Evolutionary conservation across 768 basidiomycete species (phyloP), one percentile per base, ranked within the genome.

Genomic region (Hygrocybe coccinea): DNA sequence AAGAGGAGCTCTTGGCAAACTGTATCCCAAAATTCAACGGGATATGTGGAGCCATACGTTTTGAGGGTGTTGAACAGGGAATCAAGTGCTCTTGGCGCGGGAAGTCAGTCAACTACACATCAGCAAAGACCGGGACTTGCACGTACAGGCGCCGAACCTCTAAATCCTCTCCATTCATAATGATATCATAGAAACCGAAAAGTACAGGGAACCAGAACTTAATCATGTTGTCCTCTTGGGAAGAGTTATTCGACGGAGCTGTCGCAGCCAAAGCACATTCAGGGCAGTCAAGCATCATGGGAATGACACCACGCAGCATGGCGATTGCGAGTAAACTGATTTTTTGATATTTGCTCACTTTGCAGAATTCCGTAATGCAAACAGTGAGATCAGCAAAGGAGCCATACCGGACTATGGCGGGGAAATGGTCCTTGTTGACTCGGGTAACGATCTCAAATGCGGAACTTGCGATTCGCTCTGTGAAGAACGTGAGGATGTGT

Each of bases 321-420:
- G 89, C 94, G 58, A 98, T 98, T 2, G 95, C 94, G 59, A 97
- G 80, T 24, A 99, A 72, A 66, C 91, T 92, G 75, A 98, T 95
- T 69, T 97, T 97, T 72, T 99, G 97, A 72, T 92, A 98, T 71
- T 98, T 98, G 82, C 86, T 94, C 64, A 95, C 93, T 81, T 98
- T 98, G 79, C 91, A 95, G 74, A 98, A 99, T 69, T 98, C 97
- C 35, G 95, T 97, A 62, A 99, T 88, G 75, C 97, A 99, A 37
- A 95, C 92, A 6, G 89, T 95, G 52, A 99, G 70, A 71, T 99
- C 97, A 47, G 95, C 90, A 66, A 98, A 98, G 3, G 95, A 85
- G 12, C 97, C 97, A 66, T 97, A 83, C 52, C 84, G 86, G 45
- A 98, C 91, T 54, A 99, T 91, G n/a, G 86, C 81, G 17, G 79